Evolutionary conservation across 1,284 basidiomycete genomes (phyloP).

Genomic region (Cerioporus squamosus): DNA sequence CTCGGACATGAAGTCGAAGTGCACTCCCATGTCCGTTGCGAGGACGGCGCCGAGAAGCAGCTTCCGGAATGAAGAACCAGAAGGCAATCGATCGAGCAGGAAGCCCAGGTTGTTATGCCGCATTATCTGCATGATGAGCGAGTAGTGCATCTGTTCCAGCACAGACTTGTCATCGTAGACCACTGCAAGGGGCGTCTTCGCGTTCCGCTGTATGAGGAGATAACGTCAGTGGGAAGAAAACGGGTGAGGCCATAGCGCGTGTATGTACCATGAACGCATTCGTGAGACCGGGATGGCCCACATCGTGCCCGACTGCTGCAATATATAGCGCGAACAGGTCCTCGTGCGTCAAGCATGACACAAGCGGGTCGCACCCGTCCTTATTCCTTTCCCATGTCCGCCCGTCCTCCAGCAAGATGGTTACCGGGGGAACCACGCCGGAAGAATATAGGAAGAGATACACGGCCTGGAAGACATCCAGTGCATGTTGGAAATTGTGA

Average conservation of each 20-base stretch:
- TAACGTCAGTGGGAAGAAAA: conserved; percentile 1
- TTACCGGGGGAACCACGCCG: conserved; percentile 79
- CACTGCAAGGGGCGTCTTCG: conserved; percentile 83
- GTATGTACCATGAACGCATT: conserved; percentile 84
- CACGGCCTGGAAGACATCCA: conserved; percentile 92
- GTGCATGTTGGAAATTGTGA: conserved; percentile 94
- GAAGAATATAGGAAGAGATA: conserved; percentile 83
- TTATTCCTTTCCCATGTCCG: conserved; percentile 51
- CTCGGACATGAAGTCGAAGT: conserved; percentile 81
- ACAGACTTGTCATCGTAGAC: conserved; percentile 90
- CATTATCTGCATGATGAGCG: conserved; percentile 83
- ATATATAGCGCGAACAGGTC: conserved; percentile 87
- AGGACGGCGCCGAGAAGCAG: conserved; percentile 81
- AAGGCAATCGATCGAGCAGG: conserved; percentile 58
- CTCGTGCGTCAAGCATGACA: conserved; percentile 59
- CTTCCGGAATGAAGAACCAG: conserved; percentile 65
- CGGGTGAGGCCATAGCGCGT: not conserved
- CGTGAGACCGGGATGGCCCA: conserved; percentile 91
- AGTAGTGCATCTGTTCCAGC: conserved; percentile 92
- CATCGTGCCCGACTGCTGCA: conserved; percentile 94
- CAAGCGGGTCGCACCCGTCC: conserved; percentile 45
- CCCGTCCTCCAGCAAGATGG: conserved; percentile 50
- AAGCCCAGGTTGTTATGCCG: conserved; percentile 78
- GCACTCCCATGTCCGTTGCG: conserved; percentile 93
- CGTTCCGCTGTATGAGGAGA: conserved; percentile 75